Conservation (phyloP, 306 rosid genomes). For the Begonia masoniana region DNA sequence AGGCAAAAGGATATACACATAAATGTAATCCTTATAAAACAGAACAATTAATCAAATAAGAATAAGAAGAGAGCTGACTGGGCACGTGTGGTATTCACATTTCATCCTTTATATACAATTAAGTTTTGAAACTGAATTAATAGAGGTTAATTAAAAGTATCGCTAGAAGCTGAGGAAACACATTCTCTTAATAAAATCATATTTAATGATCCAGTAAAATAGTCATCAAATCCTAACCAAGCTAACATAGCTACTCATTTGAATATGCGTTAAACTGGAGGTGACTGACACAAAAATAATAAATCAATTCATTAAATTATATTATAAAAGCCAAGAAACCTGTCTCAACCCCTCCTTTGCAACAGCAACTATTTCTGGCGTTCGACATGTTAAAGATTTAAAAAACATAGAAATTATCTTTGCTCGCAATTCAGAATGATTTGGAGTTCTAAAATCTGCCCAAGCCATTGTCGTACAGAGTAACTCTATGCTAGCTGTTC, state of each 20-base stretch:
- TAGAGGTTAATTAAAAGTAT: no score
- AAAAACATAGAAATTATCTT: constrained; percentile 97
- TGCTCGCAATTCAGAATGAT: constrained; percentile 86
- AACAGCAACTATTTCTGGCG: constrained; percentile 95
- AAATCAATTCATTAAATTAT: constrained; percentile 2
- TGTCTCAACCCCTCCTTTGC: constrained; percentile 98
- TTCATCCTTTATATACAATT: no score
- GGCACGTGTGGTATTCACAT: no score
- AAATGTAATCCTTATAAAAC: no score
- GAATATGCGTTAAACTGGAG: no score
- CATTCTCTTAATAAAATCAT: neutral
- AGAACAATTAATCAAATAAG: no score
- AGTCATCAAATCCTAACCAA: neutral
- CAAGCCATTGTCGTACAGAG: constrained; percentile 98
- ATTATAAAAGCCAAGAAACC: constrained; percentile 31
- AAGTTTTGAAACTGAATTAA: no score
- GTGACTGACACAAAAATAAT: neutral
- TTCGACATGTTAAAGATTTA: constrained; percentile 88
- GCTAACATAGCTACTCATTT: no score
- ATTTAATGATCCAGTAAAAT: neutral
- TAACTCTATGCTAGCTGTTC: constrained; percentile 93
- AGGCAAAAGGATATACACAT: no score
- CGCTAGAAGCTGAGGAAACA: neutral
- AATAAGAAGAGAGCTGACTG: no score
- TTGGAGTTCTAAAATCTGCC: constrained; percentile 92